Conservation (phyloP, 2,329 filamentous ascomycete genomes). For the Aureobasidium pullulans region DNA sequence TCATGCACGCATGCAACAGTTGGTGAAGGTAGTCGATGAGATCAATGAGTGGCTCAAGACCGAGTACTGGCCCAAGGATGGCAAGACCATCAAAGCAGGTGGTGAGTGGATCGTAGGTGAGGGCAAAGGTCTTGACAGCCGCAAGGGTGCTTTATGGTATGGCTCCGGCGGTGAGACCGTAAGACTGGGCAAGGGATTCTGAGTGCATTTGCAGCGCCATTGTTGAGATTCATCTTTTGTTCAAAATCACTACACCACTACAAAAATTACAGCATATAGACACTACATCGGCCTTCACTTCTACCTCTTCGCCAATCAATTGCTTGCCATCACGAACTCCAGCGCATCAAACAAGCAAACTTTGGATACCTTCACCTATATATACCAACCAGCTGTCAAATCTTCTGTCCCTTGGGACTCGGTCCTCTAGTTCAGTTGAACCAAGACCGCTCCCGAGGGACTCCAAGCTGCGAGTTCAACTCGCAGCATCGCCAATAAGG, state of each 20-base stretch:
- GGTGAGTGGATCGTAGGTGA: conserved; percentile 86
- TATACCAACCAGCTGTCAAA: too few relatives aligned
- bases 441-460: too few relatives aligned
- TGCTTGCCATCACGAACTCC: not conserved
- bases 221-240: not conserved
- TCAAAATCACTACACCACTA: not conserved
- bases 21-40: conserved; percentile 64
- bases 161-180: conserved; percentile 67
- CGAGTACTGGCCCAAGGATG: conserved; percentile 58
- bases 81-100: conserved; percentile 35
- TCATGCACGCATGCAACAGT: conserved; percentile 51
- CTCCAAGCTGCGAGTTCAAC: too few relatives aligned
- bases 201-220: conserved; percentile 5
- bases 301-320: too few relatives aligned
- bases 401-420: too few relatives aligned
- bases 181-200: conserved; percentile 44
- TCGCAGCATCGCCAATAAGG: too few relatives aligned
- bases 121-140: conserved; percentile 69
- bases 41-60: conserved; percentile 68
- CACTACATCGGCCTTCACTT: too few relatives aligned
- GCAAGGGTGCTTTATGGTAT: conserved; percentile 77
- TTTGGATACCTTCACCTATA: too few relatives aligned
- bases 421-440: too few relatives aligned
- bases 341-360: not conserved
- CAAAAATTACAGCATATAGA: not conserved